Evolutionary conservation across 1,284 basidiomycete genomes (phyloP).

Genomic region (Ustilago tritici): DNA sequence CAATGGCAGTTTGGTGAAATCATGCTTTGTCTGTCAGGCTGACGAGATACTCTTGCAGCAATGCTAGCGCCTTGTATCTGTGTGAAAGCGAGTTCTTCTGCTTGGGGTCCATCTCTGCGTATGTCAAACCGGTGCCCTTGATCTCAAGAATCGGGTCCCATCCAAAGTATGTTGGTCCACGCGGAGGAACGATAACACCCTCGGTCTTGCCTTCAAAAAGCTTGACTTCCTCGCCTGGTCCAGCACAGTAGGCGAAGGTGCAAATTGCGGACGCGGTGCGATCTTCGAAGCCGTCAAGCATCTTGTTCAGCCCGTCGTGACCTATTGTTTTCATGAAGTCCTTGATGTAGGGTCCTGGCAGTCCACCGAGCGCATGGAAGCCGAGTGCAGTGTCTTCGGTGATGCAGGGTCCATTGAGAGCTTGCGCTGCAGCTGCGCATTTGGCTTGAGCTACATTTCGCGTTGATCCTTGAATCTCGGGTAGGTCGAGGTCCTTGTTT

Average conservation of each 20-base stretch:
- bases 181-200: conserved; percentile 85
- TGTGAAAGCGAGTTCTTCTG: conserved; percentile 77
- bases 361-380: conserved; percentile 86
- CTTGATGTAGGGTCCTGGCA: conserved; percentile 98
- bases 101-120: conserved; percentile 49
- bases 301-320: conserved; percentile 80
- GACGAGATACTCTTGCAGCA: conserved; percentile 79
- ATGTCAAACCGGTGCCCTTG: conserved; percentile 74
- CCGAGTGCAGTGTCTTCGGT: conserved; percentile 96
- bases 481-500: conserved; percentile 74
- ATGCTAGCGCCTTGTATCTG: conserved; percentile 85
- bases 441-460: conserved; percentile 90
- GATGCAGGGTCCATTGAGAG: conserved; percentile 83
- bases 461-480: conserved; percentile 93
- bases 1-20: neutral
- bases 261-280: conserved; percentile 89
- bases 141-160: conserved; percentile 92
- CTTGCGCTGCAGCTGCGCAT: conserved; percentile 80
- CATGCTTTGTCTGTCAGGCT: conserved; percentile 1
- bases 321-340: conserved; percentile 71
- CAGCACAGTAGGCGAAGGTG: conserved; percentile 88
- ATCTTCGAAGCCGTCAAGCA: conserved; percentile 85
- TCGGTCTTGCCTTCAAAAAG: conserved; percentile 93
- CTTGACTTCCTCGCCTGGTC: conserved; percentile 43
- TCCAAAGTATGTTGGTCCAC: conserved; percentile 82